Conservation (phyloP, 1,139 yeast genomes). For the Yamadazyma diddensiae region DNA sequence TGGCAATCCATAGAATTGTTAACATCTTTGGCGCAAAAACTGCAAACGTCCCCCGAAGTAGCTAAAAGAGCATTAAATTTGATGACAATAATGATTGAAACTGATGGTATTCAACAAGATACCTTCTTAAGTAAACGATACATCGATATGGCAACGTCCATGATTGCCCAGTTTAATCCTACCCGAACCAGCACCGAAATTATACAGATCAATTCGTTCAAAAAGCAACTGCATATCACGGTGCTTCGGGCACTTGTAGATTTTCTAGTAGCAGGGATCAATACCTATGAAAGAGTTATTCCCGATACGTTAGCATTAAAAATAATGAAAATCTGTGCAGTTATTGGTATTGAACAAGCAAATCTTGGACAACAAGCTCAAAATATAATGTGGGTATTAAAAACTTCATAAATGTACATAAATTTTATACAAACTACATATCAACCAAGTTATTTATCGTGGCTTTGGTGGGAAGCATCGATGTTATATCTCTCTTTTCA, state of each 20-base stretch:
- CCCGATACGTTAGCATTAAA: conserved; percentile 32
- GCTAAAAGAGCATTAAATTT: conserved; percentile 20
- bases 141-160: conserved; percentile 32
- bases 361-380: conserved; percentile 24
- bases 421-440: conserved; percentile 6
- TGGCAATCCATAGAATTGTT: conserved; percentile 41
- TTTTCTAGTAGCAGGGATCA: conserved; percentile 30
- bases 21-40: conserved; percentile 3
- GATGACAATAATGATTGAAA: conserved; percentile 24
- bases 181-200: conserved; percentile 2
- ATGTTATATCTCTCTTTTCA: conserved; percentile 12
- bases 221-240: conserved; percentile 6
- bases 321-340: conserved; percentile 25
- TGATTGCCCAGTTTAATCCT: conserved; percentile 10
- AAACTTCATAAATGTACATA: conserved; percentile 1
- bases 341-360: conserved; percentile 24
- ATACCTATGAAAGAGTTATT: conserved; percentile 28
- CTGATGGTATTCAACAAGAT: conserved; percentile 26
- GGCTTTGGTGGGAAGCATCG: conserved; percentile 14
- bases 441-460: background rate
- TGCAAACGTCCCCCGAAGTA: conserved; percentile 3
- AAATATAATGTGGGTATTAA: conserved; percentile 31
- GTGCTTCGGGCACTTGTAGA: conserved; percentile 16
- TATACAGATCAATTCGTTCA: conserved; percentile 5
- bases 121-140: conserved; percentile 34